These are phyloP conservation scores for Thymus mandschuricus DNA, from an alignment of 257 asterid species.

Conservation along the genomic window DNA sequence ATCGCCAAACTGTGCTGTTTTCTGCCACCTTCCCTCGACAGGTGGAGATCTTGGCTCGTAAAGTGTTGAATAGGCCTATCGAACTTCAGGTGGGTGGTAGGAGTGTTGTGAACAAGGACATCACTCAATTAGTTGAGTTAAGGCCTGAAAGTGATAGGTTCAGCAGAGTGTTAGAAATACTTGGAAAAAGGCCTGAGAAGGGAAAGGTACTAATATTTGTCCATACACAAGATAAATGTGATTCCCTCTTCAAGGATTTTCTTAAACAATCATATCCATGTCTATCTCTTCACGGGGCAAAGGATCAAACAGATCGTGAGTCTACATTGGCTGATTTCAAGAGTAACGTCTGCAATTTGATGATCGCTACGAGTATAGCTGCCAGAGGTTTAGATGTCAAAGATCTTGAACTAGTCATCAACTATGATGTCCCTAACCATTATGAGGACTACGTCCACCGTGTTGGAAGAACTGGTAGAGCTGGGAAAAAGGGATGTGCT, in stretches of 20 bases:
- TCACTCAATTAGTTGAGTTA: slow-evolving; percentile 81
- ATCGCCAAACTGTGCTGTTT: slow-evolving; percentile 87
- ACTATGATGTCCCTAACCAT: slow-evolving; percentile 86
- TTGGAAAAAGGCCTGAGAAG: slow-evolving; percentile 91
- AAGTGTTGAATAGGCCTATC: slow-evolving; percentile 82
- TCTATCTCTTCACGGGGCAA: slow-evolving; percentile 90
- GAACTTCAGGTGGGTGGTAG: slow-evolving; percentile 94
- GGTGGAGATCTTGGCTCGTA: slow-evolving; percentile 85
- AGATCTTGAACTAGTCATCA: slow-evolving; percentile 85
- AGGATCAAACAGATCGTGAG: slow-evolving; percentile 93
- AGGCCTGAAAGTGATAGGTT: slow-evolving; percentile 89
- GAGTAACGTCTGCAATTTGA: slow-evolving; percentile 71
- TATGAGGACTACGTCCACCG: slow-evolving; percentile 96
- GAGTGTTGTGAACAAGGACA: slow-evolving; percentile 96
- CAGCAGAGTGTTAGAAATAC: slow-evolving; percentile 69
- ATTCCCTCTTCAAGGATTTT: slow-evolving; percentile 71
- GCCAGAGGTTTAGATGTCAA: slow-evolving; percentile 94
- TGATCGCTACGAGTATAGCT: slow-evolving; percentile 88
- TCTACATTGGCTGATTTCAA: slow-evolving; percentile 84
- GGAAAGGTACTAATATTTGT: slow-evolving; percentile 84
- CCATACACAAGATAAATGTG: slow-evolving; percentile 88
- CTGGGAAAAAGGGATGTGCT: slow-evolving; percentile 88
- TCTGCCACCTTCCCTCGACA: slow-evolving; percentile 97
- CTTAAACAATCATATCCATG: slow-evolving; percentile 80
- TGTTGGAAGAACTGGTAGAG: slow-evolving; percentile 94